phyloP scores from a whole-genome alignment of 345 rosid genomes.

The Citrus mangshanensis region DNA sequence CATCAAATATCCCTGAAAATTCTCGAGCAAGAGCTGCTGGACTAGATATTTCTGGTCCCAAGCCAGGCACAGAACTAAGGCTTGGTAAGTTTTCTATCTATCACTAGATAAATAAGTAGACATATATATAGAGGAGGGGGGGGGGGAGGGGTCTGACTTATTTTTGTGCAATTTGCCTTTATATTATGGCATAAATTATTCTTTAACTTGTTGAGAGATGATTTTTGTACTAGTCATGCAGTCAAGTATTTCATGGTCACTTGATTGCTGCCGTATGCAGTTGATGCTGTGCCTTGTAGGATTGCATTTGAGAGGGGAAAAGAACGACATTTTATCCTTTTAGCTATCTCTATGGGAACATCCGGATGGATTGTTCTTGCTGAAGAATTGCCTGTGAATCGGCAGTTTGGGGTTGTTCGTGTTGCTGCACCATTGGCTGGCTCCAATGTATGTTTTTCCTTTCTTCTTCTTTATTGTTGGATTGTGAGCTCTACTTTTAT shows the following conservation, averaged over 20 bases:
- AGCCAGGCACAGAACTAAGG: conserved; percentile 72
- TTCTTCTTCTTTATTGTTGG: conserved; percentile 8
- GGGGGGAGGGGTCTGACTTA: neutral
- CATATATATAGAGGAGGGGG: neutral
- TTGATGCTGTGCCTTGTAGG: conserved; percentile 83
- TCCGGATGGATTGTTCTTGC: conserved; percentile 88
- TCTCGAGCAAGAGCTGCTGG: conserved; percentile 71
- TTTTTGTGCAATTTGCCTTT: neutral
- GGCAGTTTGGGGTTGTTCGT: conserved; percentile 64
- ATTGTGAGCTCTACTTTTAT: neutral
- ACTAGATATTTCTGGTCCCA: conserved; percentile 67
- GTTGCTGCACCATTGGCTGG: conserved; percentile 87
- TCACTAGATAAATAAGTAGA: neutral
- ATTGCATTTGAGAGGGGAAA: conserved; percentile 94
- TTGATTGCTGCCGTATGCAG: conserved; percentile 49
- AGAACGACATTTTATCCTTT: conserved; percentile 74
- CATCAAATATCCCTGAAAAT: conserved; percentile 40
- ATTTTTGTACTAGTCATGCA: neutral
- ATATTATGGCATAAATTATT: neutral
- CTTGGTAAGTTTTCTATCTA: conserved; percentile 51
- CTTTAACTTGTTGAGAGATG: neutral
- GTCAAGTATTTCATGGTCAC: conserved; percentile 12
- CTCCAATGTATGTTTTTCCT: conserved; percentile 53
- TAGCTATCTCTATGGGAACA: conserved; percentile 60
- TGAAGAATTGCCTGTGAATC: conserved; percentile 69